Base-by-base conservation (phyloP, 2,329 filamentous ascomycete species). In the Colletotrichum horii region DNA sequence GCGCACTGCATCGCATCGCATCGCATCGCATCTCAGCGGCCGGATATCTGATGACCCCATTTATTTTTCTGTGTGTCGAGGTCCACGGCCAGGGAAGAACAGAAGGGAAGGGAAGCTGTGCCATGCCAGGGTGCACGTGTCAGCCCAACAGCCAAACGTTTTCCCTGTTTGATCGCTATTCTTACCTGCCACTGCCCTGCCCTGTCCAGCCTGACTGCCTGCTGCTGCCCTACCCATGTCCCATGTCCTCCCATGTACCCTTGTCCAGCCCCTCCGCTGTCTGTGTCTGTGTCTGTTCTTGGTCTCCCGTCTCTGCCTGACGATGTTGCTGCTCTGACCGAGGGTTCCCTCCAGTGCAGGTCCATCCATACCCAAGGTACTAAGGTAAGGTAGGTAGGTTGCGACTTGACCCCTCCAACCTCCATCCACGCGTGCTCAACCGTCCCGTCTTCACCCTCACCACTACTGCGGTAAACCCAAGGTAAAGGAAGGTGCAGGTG, bases 71-170 rank as follows among this genome's bases (percentile, higher is more conserved):
- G 15, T 60, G 16, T 30, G 16, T 61, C 56, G 28, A 61, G 28
- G 58, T 61, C 26, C 56, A 30, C 19, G 26, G 8, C 19, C 26
- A 30, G 56, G 56, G 26, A 61, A 61, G 56, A 30, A n/a, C 19
- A 30, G 58, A n/a, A 61, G 34, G 60, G 8, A 32, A 70, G 65
- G 71, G 36, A 75, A 70, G 60, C 70, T 76, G 68, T 52, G 58
- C 30, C n/a, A 32, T 66, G 71, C 71, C 71, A 56, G 74, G 74
- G 69, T 77, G 70, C 74, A 77, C 76, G 76, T 77, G 76, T 77
- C 76, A 77, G 62, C 70, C 67, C 66, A 68, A 43, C 26, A 76
- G 64, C 70, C 74, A 74, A 74, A 77, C 76, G 58, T 68, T 67
- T 67, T 68, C 66, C 74, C 64, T 73, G 62, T 69, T 68, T 75